Percentiles rank a stretch among this genome's conserved stretches.
Conservation (phyloP, 1,139 yeast genomes). For the Debaryomycetaceae sp. region DNA sequence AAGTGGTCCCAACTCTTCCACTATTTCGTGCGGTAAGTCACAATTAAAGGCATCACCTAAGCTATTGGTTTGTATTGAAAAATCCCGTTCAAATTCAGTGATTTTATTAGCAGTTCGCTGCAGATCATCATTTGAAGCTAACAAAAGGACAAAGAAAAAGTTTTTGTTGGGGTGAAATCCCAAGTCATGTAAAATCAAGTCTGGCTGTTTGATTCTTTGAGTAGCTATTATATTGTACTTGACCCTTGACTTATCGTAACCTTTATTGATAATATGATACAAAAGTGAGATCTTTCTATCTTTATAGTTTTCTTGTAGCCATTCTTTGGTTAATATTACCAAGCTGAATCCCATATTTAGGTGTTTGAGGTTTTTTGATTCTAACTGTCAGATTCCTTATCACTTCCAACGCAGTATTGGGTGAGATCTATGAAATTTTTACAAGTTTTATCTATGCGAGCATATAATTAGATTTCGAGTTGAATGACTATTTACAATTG, state of each 20-base stretch:
- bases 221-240: slow-evolving; percentile 42
- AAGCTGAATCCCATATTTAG: slow-evolving; percentile 22
- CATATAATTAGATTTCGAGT: too few species aligned
- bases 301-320: slow-evolving; percentile 15
- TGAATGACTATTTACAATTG: neutral
- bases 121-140: slow-evolving; percentile 24
- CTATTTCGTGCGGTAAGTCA: slow-evolving; percentile 25
- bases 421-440: too few species aligned
- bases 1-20: slow-evolving; percentile 12
- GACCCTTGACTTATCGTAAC: slow-evolving; percentile 45
- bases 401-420: too few species aligned
- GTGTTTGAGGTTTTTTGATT: too few species aligned
- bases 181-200: neutral
- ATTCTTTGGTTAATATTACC: slow-evolving; percentile 19
- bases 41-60: slow-evolving; percentile 21
- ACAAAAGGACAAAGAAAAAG: slow-evolving; percentile 21
- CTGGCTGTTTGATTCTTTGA: slow-evolving; percentile 20
- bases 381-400: too few species aligned
- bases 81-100: slow-evolving; percentile 19
- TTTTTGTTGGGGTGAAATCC: slow-evolving; percentile 7
- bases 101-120: slow-evolving; percentile 8
- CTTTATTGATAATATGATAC: slow-evolving; percentile 37
- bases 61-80: slow-evolving; percentile 14
- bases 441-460: too few species aligned
- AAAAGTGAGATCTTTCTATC: slow-evolving; percentile 14